A percentile compares a stretch with the other conserved stretches of the same genome.
phyloP scores from a whole-genome alignment of 495 filamentous ascomycete genomes.

The Penicillium riverlandense region DNA sequence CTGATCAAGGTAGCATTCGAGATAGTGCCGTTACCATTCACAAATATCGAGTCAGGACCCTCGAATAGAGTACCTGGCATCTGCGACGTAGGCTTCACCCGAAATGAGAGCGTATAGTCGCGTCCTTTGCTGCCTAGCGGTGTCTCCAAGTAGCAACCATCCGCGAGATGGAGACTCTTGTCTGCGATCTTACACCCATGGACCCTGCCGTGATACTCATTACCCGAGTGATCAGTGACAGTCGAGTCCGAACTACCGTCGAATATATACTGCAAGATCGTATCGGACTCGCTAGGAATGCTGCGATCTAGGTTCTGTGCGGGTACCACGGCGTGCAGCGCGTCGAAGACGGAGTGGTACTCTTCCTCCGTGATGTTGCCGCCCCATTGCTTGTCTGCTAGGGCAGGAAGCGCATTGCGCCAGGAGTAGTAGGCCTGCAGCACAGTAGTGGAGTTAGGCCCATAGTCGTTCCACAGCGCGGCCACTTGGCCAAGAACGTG shows the following conservation, averaged over 20 bases:
- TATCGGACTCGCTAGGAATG: conserved; percentile 27
- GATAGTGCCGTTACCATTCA: conserved; percentile 24
- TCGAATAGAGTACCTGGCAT: conserved; percentile 26
- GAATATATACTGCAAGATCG: conserved; percentile 35
- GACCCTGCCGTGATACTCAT: conserved; percentile 33
- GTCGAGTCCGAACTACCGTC: not conserved
- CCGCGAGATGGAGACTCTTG: conserved; percentile 16
- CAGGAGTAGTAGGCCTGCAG: conserved; percentile 43
- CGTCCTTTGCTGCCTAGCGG: conserved; percentile 41
- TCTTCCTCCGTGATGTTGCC: conserved; percentile 33
- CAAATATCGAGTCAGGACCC: conserved; percentile 39
- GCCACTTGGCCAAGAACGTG: conserved; percentile 37
- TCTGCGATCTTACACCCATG: conserved; percentile 20
- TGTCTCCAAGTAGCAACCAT: conserved; percentile 30
- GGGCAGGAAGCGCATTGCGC: conserved; percentile 38
- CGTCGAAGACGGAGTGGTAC: conserved; percentile 28
- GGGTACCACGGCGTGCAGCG: conserved; percentile 30
- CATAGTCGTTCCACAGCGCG: conserved; percentile 47
- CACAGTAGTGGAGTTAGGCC: conserved; percentile 36
- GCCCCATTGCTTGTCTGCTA: conserved; percentile 51
- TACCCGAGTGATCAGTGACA: conserved; percentile 33
- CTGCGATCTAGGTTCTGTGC: conserved; percentile 41
- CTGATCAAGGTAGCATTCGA: conserved; percentile 37
- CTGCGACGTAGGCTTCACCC: conserved; percentile 21
- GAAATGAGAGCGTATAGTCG: conserved; percentile 41